Evolutionary conservation across 176 grass and related monocot genomes (phyloP).

Genomic region (Pharus latifolius): DNA sequence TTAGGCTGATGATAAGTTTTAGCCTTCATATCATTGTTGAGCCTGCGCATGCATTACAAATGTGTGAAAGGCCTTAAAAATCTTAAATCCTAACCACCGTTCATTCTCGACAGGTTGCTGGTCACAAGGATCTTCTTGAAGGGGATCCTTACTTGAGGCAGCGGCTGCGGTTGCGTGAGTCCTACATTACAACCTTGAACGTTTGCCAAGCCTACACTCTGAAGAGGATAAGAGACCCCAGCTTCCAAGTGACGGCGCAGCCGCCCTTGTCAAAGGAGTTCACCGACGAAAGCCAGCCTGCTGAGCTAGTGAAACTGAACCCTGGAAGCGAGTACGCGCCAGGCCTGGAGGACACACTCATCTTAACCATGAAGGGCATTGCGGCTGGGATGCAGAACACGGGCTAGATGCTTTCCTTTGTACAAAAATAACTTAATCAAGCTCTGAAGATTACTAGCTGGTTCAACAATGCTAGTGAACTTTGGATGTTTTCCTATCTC

Average conservation of each 20-base stretch:
- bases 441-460: slow-evolving; percentile 17
- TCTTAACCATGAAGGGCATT: slow-evolving; percentile 91
- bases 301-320: slow-evolving; percentile 58
- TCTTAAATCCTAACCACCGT: neutral
- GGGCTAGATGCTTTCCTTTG: slow-evolving; percentile 27
- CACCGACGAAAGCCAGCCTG: slow-evolving; percentile 11
- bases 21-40: neutral
- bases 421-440: slow-evolving; percentile 21
- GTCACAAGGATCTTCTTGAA: slow-evolving; percentile 73
- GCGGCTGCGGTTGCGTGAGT: slow-evolving; percentile 67
- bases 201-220: slow-evolving; percentile 90
- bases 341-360: slow-evolving; percentile 76
- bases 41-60: neutral
- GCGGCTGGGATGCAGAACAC: slow-evolving; percentile 93
- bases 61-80: neutral
- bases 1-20: too few species aligned
- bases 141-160: slow-evolving; percentile 72
- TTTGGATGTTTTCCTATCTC: neutral
- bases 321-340: slow-evolving; percentile 61
- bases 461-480: slow-evolving; percentile 12
- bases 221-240: slow-evolving; percentile 73
- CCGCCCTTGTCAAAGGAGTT: slow-evolving; percentile 46
- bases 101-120: slow-evolving; percentile 43
- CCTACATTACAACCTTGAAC: slow-evolving; percentile 77
- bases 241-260: slow-evolving; percentile 50